Evolutionary conservation across 179 eudicot species (phyloP).

Genomic region (Nepenthes alata): DNA sequence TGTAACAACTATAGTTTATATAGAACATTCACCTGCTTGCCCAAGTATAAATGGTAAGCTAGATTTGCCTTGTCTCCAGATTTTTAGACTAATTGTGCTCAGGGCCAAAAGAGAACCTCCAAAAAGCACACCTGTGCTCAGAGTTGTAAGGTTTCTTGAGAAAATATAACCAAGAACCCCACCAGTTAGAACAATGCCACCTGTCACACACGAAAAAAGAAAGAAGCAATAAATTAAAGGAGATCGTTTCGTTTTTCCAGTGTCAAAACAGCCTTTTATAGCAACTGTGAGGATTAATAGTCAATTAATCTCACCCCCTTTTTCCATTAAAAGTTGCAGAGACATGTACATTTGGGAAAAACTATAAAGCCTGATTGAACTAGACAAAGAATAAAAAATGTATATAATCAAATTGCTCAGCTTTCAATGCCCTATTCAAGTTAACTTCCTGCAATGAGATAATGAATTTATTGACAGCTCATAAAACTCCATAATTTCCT

Average conservation of each 20-base stretch:
- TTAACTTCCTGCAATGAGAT: no score
- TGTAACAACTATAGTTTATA: no score
- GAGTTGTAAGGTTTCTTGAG: slow-evolving; percentile 41
- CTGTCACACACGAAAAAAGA: slow-evolving; percentile 17
- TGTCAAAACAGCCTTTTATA: not conserved
- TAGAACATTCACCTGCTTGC: slow-evolving; percentile 55
- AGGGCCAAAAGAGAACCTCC: slow-evolving; percentile 71
- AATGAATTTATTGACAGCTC: no score
- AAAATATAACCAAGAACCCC: slow-evolving; percentile 64
- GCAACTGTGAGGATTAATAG: no score
- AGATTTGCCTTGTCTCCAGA: slow-evolving; percentile 77
- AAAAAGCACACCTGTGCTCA: slow-evolving; percentile 45
- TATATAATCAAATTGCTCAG: no score
- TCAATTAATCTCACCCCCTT: no score
- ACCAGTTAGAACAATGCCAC: slow-evolving; percentile 60
- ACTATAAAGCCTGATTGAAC: no score
- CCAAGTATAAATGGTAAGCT: slow-evolving; percentile 67
- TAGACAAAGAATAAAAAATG: no score
- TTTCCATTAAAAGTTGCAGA: no score
- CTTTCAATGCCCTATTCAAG: no score
- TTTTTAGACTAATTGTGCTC: slow-evolving; percentile 58
- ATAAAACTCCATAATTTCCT: no score
- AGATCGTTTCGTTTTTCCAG: not conserved
- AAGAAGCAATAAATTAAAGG: not conserved
- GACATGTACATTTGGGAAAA: no score